Conservation (phyloP, 352 stramenopile species). For the Phytophthora palmivora region DNA sequence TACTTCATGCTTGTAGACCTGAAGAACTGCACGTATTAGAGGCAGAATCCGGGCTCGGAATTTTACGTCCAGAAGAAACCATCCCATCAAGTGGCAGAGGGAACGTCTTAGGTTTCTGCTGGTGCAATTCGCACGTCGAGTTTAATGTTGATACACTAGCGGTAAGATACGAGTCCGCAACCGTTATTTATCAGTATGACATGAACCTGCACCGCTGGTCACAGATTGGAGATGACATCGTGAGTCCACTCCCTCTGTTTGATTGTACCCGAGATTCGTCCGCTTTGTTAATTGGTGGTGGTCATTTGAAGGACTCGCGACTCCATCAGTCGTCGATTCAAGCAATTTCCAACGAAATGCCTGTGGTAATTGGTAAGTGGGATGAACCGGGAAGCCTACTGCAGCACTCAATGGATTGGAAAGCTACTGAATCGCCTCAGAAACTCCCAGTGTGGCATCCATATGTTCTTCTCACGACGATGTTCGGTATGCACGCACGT, state of each 20-base stretch:
- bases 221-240: constrained; percentile 70
- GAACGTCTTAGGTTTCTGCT: constrained; percentile 74
- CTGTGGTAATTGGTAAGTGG: constrained; percentile 81
- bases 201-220: constrained; percentile 61
- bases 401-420: constrained; percentile 83
- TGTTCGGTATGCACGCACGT: constrained; percentile 86
- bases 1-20: constrained; percentile 57
- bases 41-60: constrained; percentile 81
- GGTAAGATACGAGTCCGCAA: constrained; percentile 69
- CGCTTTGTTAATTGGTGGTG: constrained; percentile 74
- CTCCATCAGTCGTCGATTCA: constrained; percentile 17
- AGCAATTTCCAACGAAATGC: constrained; percentile 74
- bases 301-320: constrained; percentile 37
- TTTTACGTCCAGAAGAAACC: constrained; percentile 73
- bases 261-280: constrained; percentile 87
- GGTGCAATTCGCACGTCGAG: constrained; percentile 83
- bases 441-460: constrained; percentile 88
- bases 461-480: constrained; percentile 83
- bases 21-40: constrained; percentile 77
- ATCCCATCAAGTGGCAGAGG: constrained; percentile 66
- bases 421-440: constrained; percentile 67
- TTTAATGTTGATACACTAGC: constrained; percentile 86
- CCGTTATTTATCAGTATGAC: constrained; percentile 87
- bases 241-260: constrained; percentile 63
- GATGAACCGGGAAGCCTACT: constrained; percentile 76